Percentiles rank a stretch among this genome's conserved stretches.
Evolutionary conservation across 2,329 filamentous ascomycete genomes (phyloP).

Genomic region (Bipolaris zeicola): DNA sequence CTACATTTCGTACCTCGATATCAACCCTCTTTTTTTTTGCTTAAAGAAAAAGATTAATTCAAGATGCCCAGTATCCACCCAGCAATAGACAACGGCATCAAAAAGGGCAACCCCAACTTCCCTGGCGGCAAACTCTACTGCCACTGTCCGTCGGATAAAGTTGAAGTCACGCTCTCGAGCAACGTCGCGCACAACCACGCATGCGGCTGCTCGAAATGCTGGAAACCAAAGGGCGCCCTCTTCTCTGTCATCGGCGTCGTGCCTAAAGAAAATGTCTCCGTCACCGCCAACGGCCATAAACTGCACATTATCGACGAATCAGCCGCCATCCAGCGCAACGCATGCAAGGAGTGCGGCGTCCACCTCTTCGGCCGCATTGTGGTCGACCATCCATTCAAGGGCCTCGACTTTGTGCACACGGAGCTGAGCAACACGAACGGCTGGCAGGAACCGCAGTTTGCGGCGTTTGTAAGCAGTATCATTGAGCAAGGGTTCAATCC

Average conservation of each 20-base stretch:
- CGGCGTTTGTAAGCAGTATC: slow-evolving; percentile 69
- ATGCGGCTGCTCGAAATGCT: slow-evolving; percentile 75
- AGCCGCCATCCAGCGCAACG: slow-evolving; percentile 61
- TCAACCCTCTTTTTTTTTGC: too few species aligned
- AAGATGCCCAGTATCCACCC: slow-evolving; percentile 61
- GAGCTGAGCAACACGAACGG: slow-evolving; percentile 65
- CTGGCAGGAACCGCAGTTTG: slow-evolving; percentile 76
- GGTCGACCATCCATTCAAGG: slow-evolving; percentile 68
- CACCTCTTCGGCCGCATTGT: slow-evolving; percentile 71
- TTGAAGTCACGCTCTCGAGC: slow-evolving; percentile 62
- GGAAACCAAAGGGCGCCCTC: slow-evolving; percentile 68
- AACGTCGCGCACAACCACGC: slow-evolving; percentile 72
- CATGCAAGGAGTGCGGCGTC: slow-evolving; percentile 55
- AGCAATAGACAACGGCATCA: slow-evolving; percentile 65
- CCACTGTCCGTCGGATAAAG: slow-evolving; percentile 61
- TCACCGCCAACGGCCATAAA: slow-evolving; percentile 65
- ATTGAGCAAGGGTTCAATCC: slow-evolving; percentile 71
- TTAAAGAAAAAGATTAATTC: not conserved
- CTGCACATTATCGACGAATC: slow-evolving; percentile 61
- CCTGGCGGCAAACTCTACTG: slow-evolving; percentile 66
- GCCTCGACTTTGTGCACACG: slow-evolving; percentile 71
- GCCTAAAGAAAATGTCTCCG: slow-evolving; percentile 59
- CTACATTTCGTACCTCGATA: not conserved
- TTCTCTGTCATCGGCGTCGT: slow-evolving; percentile 70
- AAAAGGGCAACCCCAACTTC: slow-evolving; percentile 61